Percentiles rank a stretch among this genome's conserved stretches.
Evolutionary conservation across 345 rosid species (phyloP).

Genomic region (Trapa incisa): DNA sequence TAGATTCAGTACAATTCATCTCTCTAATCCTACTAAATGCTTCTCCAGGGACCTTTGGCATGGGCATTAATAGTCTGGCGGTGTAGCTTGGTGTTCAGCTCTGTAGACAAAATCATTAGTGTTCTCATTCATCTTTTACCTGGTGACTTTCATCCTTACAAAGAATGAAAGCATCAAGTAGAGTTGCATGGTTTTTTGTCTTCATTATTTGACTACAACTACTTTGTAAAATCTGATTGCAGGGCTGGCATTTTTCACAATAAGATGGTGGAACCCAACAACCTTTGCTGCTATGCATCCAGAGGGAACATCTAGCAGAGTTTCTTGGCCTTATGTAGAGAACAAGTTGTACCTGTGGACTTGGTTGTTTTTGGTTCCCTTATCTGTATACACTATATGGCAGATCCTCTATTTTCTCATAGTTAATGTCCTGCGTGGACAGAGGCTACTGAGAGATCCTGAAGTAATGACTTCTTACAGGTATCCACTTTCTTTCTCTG

Average conservation of each 20-base stretch:
- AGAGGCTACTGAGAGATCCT: conserved; percentile 85
- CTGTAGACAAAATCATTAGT: conserved; percentile 84
- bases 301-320: conserved; percentile 49
- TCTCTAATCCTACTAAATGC: conserved; percentile 11
- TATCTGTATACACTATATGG: conserved; percentile 81
- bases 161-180: not conserved
- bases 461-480: conserved; percentile 99
- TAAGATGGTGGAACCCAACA: conserved; percentile 94
- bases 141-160: conserved; percentile 32
- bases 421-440: conserved; percentile 82
- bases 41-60: conserved; percentile 77
- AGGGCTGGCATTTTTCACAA: conserved; percentile 90
- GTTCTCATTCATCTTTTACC: conserved; percentile 96
- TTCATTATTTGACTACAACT: conserved; percentile 60
- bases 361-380: conserved; percentile 84
- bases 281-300: conserved; percentile 90
- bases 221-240: conserved; percentile 4
- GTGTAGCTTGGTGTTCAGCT: conserved; percentile 93
- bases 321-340: conserved; percentile 84
- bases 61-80: conserved; percentile 98
- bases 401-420: conserved; percentile 80
- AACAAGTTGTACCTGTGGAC: conserved; percentile 58
- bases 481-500: conserved; percentile 18
- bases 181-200: conserved; percentile 40
- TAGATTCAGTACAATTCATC: not conserved